phyloP scores from a whole-genome alignment of 2,329 filamentous ascomycete genomes.

The Calycina herbarum region DNA sequence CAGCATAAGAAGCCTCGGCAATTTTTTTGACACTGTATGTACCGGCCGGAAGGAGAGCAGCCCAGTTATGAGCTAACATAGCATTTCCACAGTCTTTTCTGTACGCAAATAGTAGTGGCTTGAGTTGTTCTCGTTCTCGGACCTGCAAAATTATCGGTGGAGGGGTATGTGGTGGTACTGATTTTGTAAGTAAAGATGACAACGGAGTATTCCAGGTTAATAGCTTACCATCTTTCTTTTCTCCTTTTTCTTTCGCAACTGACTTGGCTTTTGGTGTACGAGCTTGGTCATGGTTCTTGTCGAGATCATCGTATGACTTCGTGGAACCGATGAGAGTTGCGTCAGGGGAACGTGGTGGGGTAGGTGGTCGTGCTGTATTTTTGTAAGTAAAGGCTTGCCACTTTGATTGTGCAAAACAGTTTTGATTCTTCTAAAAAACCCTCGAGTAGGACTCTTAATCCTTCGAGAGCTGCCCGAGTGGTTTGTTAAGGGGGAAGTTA shows the following conservation, averaged over 20 bases:
- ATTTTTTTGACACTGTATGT: slow-evolving; percentile 60
- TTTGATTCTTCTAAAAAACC: no score
- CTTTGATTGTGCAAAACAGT: no score
- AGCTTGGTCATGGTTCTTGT: not conserved
- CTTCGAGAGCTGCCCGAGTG: no score
- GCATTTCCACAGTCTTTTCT: slow-evolving; percentile 19
- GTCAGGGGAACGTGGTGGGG: no score
- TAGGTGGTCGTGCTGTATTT: no score
- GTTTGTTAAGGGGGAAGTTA: no score
- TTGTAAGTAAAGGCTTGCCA: no score
- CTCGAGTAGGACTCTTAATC: no score
- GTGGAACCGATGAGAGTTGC: not conserved
- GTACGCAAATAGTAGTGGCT: slow-evolving; percentile 24
- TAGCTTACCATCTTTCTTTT: not conserved
- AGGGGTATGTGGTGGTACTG: not conserved
- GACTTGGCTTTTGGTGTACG: no score
- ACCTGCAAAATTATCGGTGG: not conserved
- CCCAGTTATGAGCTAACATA: slow-evolving; percentile 43
- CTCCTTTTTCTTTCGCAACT: not conserved
- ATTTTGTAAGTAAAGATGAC: not conserved
- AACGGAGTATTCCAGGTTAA: not conserved
- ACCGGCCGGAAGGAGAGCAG: slow-evolving; percentile 53
- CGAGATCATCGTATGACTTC: not conserved
- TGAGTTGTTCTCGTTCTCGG: slow-evolving; percentile 14
- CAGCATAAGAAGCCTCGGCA: slow-evolving; percentile 65